phyloP scores from a whole-genome alignment of 2,329 filamentous ascomycete species.

The Penicillium thymicola region DNA sequence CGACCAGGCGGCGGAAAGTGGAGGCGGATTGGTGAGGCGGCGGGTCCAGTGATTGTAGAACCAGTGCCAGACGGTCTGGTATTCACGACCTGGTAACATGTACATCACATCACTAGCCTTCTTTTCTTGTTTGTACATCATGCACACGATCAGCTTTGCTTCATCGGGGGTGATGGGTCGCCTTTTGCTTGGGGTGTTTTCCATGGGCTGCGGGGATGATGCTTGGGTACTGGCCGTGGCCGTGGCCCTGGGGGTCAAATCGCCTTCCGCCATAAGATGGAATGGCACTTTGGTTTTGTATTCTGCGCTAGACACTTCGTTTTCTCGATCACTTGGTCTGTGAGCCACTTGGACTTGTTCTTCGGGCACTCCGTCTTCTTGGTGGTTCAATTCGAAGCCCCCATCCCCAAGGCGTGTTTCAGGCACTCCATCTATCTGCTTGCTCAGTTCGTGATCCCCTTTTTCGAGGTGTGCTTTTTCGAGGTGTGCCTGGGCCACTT shows the following conservation, averaged over 20 bases:
- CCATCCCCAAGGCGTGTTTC: neutral
- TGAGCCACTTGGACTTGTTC: neutral
- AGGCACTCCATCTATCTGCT: neutral
- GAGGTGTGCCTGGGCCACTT: neutral
- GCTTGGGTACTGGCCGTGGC: neutral
- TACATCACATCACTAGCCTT: slow-evolving; percentile 31
- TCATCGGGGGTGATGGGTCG: slow-evolving; percentile 32
- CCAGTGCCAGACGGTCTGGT: slow-evolving; percentile 25
- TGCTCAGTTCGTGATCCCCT: neutral
- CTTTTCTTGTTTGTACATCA: slow-evolving; percentile 28
- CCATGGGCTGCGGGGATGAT: neutral
- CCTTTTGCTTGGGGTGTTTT: slow-evolving; percentile 20
- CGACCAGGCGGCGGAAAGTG: slow-evolving; percentile 30
- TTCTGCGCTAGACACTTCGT: neutral
- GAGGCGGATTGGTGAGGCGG: slow-evolving; percentile 25
- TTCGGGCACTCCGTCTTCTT: neutral
- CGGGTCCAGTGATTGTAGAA: slow-evolving; percentile 30
- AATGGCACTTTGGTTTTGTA: neutral
- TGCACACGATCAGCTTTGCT: slow-evolving; percentile 28
- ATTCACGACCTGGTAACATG: slow-evolving; percentile 26
- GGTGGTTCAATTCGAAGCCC: neutral
- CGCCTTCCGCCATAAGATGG: neutral
- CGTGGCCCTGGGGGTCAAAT: slow-evolving; percentile 5
- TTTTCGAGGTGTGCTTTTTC: neutral
- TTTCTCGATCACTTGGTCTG: neutral